Percentiles rank a stretch among this genome's conserved stretches.
Conservation (phyloP, 2,329 filamentous ascomycete species). For the Oidium heveae region DNA sequence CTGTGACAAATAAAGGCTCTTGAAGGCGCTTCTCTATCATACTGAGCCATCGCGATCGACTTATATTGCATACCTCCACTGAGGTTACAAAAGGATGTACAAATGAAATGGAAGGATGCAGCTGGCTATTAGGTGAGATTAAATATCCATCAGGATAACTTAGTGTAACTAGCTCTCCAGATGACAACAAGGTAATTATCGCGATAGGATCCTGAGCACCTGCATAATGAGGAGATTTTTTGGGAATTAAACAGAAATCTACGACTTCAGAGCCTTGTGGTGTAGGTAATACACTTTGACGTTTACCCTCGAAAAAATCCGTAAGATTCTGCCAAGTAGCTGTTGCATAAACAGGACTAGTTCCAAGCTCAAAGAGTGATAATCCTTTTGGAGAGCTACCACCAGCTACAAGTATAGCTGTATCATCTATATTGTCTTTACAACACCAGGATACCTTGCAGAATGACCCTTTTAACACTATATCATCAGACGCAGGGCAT, state of each 20-base stretch:
- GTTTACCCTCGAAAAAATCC: constrained; percentile 57
- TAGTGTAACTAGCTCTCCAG: constrained; percentile 70
- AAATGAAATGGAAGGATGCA: constrained; percentile 68
- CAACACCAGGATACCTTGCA: constrained; percentile 75
- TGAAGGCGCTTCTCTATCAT: constrained; percentile 65
- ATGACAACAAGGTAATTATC: constrained; percentile 51
- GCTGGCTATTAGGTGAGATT: constrained; percentile 75
- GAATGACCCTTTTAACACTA: constrained; percentile 46
- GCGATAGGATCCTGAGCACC: constrained; percentile 82
- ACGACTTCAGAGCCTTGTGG: constrained; percentile 54
- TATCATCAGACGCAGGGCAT: constrained; percentile 18
- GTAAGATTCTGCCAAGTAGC: constrained; percentile 68
- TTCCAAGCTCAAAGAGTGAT: constrained; percentile 71
- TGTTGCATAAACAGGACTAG: constrained; percentile 75
- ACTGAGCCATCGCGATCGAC: constrained; percentile 64
- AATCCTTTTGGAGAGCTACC: constrained; percentile 53
- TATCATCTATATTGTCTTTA: constrained; percentile 83
- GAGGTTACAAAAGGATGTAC: constrained; percentile 73
- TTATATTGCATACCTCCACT: constrained; percentile 44
- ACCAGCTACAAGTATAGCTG: constrained; percentile 64
- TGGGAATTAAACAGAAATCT: constrained; percentile 65
- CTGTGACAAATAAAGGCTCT: constrained; percentile 53
- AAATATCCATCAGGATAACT: constrained; percentile 82
- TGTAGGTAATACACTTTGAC: constrained; percentile 43
- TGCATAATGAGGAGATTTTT: constrained; percentile 58